Conservation (phyloP, 306 rosid species). For the Castanospermum australe region DNA sequence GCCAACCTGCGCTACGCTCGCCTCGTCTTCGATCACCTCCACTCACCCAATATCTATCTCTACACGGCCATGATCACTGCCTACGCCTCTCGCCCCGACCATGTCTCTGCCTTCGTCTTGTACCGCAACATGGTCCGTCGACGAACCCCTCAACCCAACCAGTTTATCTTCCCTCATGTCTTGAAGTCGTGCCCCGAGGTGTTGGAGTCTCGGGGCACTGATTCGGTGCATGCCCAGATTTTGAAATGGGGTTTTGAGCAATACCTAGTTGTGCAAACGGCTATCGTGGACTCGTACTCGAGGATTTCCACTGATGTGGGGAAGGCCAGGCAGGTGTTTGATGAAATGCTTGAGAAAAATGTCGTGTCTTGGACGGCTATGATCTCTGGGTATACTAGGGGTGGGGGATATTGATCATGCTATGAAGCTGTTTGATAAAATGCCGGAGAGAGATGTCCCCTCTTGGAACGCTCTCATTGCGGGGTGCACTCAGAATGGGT, state of each 20-base stretch:
- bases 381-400: conserved; percentile 64
- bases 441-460: conserved; percentile 70
- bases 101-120: conserved; percentile 35
- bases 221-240: conserved; percentile 55
- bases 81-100: conserved; percentile 48
- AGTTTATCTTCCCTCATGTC: conserved; percentile 65
- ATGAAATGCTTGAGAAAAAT: conserved; percentile 64
- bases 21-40: conserved; percentile 48
- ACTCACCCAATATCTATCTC: conserved; percentile 58
- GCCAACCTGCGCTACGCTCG: conserved; percentile 60
- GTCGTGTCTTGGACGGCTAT: conserved; percentile 71
- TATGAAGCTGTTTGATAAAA: conserved; percentile 50
- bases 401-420: conserved; percentile 66
- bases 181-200: conserved; percentile 48
- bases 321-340: conserved; percentile 55
- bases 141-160: conserved; percentile 40
- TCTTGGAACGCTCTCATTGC: conserved; percentile 80
- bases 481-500: conserved; percentile 78
- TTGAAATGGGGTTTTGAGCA: conserved; percentile 55
- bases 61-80: conserved; percentile 77
- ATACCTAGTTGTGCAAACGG: conserved; percentile 67
- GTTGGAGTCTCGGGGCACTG: conserved; percentile 26
- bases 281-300: conserved; percentile 58
- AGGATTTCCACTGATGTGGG: conserved; percentile 26
- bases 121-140: conserved; percentile 53